Evolutionary conservation across 2,329 filamentous ascomycete species (phyloP), one percentile per base, ranked within the genome.

Genomic region (Alternaria sp.): DNA sequence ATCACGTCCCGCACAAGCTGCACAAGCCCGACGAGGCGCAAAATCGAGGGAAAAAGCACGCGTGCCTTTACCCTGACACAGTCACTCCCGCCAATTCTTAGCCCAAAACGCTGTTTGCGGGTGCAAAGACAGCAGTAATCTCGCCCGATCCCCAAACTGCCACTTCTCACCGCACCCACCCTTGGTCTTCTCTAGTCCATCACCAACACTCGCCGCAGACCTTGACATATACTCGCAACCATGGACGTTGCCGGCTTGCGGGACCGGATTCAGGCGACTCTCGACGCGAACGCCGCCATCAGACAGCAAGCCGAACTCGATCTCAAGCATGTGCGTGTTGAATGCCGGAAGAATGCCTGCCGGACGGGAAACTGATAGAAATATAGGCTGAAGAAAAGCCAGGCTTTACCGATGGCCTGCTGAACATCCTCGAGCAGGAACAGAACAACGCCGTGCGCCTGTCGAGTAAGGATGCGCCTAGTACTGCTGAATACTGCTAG

Each of bases 401-500:
- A 61, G 93, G 93, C 67, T 98, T 99, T 79, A 90, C 91, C 76
- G 91, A 95, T 79, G 91, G 92, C 70, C 87, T 98, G 63, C 84
- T 97, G 72, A 92, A 96, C 77, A 93, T 99, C 73, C 84, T 98
- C 70, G 90, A 96, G 81, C 86, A 86, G 62, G 95, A 99, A 80
- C 90, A 93, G 80, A 91, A 96, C 70, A 84, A 88, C 72, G 89
- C 89, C 64, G 87, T 97, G 69, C 90, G 93, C 73, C 85, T 97
- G 57, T 94, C 94, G 61, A 92, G 94, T 98, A 90, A 68, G 64
- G 40, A 66, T 62, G 61, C 64, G 69, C 66, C 71, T 72, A 8
- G n/a, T 52, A 40, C 34, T 42, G 28, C 9, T 24, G 3, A 3
- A 6, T 13, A 9, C 21, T n/a, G 29, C 36, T 28, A 17, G 44